phyloP scores from a whole-genome alignment of 2,329 filamentous ascomycete species.

The Myriosclerotinia curreyana region DNA sequence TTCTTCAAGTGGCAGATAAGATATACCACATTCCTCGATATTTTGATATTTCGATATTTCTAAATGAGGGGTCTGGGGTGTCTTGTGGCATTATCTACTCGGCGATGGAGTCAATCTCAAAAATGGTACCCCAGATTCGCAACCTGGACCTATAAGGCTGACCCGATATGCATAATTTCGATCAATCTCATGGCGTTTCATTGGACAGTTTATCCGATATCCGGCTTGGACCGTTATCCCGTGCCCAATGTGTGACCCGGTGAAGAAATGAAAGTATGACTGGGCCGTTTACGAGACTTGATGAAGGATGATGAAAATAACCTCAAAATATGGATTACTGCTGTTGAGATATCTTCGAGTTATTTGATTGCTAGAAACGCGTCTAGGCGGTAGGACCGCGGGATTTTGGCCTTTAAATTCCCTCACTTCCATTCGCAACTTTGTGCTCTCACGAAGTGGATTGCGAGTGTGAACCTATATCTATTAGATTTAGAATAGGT shows the following conservation, averaged over 20 bases:
- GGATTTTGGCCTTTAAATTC: not conserved
- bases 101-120: slow-evolving; percentile 6
- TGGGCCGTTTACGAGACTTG: not conserved
- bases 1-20: not conserved
- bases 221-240: slow-evolving; percentile 5
- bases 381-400: not conserved
- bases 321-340: not conserved
- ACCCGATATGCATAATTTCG: slow-evolving; percentile 11
- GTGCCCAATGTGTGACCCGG: not conserved
- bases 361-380: not conserved
- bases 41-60: not conserved
- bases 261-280: not conserved
- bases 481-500: not conserved
- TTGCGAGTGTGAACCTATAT: not conserved
- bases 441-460: not conserved
- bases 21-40: slow-evolving; percentile 4
- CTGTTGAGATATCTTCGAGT: not conserved
- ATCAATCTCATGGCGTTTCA: not conserved
- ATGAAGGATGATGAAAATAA: not conserved
- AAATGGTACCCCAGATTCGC: slow-evolving; percentile 13
- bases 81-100: slow-evolving; percentile 17
- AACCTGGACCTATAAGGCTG: slow-evolving; percentile 17
- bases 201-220: slow-evolving; percentile 12
- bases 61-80: slow-evolving; percentile 5
- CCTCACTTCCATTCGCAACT: not conserved